Evolutionary conservation across 495 filamentous ascomycete genomes (phyloP).

Genomic region (Amniculicola lignicola): DNA sequence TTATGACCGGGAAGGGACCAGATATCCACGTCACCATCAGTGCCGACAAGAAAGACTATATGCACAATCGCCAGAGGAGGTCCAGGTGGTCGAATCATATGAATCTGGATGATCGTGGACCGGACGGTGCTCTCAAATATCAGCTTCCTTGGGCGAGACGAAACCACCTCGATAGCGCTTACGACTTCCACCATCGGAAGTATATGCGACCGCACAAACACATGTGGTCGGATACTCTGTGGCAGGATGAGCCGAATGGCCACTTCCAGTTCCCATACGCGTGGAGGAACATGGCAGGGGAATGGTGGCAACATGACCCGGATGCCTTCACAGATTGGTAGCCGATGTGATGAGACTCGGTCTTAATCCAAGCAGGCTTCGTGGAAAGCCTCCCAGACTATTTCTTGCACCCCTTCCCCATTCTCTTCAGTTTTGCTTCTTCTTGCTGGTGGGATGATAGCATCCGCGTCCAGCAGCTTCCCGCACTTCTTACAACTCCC

Average conservation of each 20-base stretch:
- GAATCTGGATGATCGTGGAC: constrained; percentile 19
- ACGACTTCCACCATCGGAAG: constrained; percentile 33
- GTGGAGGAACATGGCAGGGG: constrained; percentile 10
- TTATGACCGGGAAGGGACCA: constrained; percentile 33
- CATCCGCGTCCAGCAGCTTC: constrained; percentile 17
- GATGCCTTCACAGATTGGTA: neutral
- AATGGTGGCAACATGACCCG: constrained; percentile 13
- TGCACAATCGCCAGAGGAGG: constrained; percentile 17
- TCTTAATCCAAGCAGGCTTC: constrained; percentile 29
- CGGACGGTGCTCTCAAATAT: constrained; percentile 7
- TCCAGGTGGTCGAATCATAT: constrained; percentile 14
- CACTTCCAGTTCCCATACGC: constrained; percentile 9
- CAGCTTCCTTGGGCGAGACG: constrained; percentile 11
- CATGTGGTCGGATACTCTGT: constrained; percentile 25
- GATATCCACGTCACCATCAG: constrained; percentile 39
- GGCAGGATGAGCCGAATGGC: constrained; percentile 4
- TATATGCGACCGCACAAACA: constrained; percentile 3
- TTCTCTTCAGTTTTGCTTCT: constrained; percentile 22
- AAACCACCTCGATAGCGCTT: constrained; percentile 4
- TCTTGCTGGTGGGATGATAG: constrained; percentile 20
- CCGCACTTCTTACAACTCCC: constrained; percentile 28
- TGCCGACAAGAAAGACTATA: constrained; percentile 32
- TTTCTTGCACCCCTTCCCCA: constrained; percentile 2
- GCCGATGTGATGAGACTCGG: neutral
- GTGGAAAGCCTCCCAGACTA: constrained; percentile 34